Percentiles rank a stretch among this genome's conserved stretches.
phyloP scores from a whole-genome alignment of 768 basidiomycete species.

The Mycena crocata region DNA sequence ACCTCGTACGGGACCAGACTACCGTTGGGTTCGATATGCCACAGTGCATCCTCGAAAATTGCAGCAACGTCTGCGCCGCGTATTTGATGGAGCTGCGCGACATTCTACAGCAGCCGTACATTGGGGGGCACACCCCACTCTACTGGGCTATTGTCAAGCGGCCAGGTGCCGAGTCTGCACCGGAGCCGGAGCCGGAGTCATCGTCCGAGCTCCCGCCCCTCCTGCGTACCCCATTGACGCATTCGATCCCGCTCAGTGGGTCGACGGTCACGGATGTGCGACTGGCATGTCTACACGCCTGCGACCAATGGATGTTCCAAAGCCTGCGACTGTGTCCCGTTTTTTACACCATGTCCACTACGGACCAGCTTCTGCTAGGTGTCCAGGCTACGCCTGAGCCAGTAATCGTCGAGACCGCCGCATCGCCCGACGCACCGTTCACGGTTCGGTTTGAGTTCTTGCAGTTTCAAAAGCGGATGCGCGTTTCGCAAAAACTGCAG shows the following conservation, averaged over 20 bases:
- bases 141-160: conserved; percentile 66
- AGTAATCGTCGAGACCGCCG: neutral
- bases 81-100: conserved; percentile 53
- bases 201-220: neutral
- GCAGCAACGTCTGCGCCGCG: conserved; percentile 55
- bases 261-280: conserved; percentile 4
- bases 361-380: conserved; percentile 4
- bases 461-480: conserved; percentile 7
- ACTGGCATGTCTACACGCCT: neutral
- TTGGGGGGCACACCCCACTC: conserved; percentile 59
- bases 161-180: conserved; percentile 27
- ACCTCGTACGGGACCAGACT: conserved; percentile 43
- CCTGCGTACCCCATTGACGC: neutral
- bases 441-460: neutral
- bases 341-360: neutral
- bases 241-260: neutral
- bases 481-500: neutral
- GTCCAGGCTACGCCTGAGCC: neutral
- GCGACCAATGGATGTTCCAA: conserved; percentile 15
- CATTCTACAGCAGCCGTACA: conserved; percentile 56
- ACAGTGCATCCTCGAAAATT: conserved; percentile 53
- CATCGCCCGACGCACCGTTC: neutral
- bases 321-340: neutral
- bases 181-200: neutral
- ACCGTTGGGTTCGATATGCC: conserved; percentile 18